These are phyloP conservation scores for Pterulicium gracile DNA, from an alignment of 1,284 basidiomycete species.

Conservation along the genomic window DNA sequence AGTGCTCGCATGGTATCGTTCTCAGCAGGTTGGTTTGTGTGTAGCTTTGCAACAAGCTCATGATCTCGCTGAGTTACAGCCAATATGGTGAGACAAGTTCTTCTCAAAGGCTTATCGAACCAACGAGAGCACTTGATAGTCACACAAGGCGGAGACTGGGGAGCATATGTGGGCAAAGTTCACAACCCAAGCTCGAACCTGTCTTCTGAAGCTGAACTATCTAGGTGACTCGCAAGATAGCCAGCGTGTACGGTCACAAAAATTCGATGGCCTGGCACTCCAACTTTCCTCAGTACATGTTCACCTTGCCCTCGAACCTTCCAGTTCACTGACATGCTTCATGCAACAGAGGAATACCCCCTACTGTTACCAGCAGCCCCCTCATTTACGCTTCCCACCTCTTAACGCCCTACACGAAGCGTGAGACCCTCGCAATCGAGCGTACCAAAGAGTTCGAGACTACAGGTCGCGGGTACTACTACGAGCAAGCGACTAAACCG, in stretches of 20 bases:
- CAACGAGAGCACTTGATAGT: slow-evolving; percentile 17
- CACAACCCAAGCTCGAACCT: neutral
- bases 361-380: slow-evolving; percentile 16
- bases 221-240: slow-evolving; percentile 22
- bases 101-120: neutral
- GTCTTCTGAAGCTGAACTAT: neutral
- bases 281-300: slow-evolving; percentile 20
- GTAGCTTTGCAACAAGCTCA: slow-evolving; percentile 33
- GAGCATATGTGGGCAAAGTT: slow-evolving; percentile 21
- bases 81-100: slow-evolving; percentile 28
- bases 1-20: neutral
- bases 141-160: slow-evolving; percentile 38
- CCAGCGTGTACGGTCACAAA: slow-evolving; percentile 18
- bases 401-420: slow-evolving; percentile 15
- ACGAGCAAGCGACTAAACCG: slow-evolving; percentile 22
- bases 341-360: slow-evolving; percentile 12
- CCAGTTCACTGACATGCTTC: neutral
- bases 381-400: slow-evolving; percentile 16
- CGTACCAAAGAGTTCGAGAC: slow-evolving; percentile 11
- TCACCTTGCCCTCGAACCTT: neutral
- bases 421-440: slow-evolving; percentile 15
- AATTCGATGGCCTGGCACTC: slow-evolving; percentile 26
- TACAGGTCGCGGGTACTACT: slow-evolving; percentile 19
- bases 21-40: neutral
- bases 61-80: slow-evolving; percentile 33